Evolutionary conservation across 2,329 filamentous ascomycete genomes (phyloP).

Genomic region (Pochonia chlamydosporia): DNA sequence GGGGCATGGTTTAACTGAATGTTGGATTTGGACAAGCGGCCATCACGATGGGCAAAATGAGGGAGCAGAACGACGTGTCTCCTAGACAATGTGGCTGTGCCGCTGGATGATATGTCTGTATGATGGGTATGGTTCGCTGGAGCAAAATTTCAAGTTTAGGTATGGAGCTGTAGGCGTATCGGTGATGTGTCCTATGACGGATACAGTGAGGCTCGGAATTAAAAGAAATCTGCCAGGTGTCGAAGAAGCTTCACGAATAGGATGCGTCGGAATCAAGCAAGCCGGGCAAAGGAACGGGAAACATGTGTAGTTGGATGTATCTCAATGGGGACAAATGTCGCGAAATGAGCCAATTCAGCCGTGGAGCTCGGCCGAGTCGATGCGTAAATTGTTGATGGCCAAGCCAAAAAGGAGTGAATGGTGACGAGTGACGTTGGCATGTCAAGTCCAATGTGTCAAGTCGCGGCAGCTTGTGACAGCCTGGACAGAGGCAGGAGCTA

Average conservation of each 20-base stretch:
- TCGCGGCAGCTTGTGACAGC: not conserved
- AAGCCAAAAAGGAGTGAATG: not conserved
- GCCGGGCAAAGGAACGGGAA: not conserved
- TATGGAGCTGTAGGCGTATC: not conserved
- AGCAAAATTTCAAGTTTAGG: no score
- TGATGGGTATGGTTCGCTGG: no score
- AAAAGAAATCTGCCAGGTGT: no score
- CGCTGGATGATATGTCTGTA: no score
- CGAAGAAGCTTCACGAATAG: no score
- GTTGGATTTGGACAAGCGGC: not conserved
- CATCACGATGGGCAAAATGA: not conserved
- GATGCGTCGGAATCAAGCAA: not conserved
- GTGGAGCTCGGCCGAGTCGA: not conserved
- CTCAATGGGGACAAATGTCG: not conserved
- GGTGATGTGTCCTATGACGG: no score
- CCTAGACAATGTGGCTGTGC: not conserved
- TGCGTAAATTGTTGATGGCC: not conserved
- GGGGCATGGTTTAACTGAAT: constrained; percentile 47
- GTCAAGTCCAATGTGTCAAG: not conserved
- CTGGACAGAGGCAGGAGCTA: no score
- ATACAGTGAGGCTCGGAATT: no score
- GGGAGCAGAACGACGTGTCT: not conserved
- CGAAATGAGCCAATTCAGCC: not conserved
- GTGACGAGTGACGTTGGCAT: not conserved
- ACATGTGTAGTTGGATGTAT: not conserved